These are phyloP conservation scores for Zizania latifolia DNA, from an alignment of 176 grass and related monocot species.

Conservation along the genomic window DNA sequence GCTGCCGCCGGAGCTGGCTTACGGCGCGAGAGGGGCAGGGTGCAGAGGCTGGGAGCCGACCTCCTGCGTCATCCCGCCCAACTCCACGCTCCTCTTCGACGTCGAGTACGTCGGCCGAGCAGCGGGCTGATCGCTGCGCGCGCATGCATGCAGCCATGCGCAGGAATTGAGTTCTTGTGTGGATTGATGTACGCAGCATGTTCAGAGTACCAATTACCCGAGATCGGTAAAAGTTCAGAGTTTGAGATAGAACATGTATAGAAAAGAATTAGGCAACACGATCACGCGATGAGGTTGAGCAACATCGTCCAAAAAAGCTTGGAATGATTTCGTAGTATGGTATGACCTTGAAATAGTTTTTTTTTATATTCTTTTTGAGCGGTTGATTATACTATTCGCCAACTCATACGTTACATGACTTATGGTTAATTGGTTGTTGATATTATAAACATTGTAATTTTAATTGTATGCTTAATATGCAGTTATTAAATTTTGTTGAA, in stretches of 20 bases:
- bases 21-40: constrained; percentile 72
- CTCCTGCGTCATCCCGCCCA: constrained; percentile 79
- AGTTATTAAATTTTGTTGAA: too few relatives aligned
- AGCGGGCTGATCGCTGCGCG: neutral
- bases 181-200: neutral
- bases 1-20: constrained; percentile 73
- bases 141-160: neutral
- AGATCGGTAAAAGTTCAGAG: neutral
- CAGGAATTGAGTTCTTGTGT: neutral
- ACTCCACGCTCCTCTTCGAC: constrained; percentile 91
- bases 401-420: too few relatives aligned
- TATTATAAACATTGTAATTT: too few relatives aligned
- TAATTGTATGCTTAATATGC: too few relatives aligned
- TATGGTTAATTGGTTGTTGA: too few relatives aligned
- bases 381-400: too few relatives aligned
- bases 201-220: neutral
- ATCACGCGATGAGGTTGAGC: too few relatives aligned
- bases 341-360: too few relatives aligned
- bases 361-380: too few relatives aligned
- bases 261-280: too few relatives aligned
- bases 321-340: neutral
- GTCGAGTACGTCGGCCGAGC: constrained; percentile 76
- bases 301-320: neutral
- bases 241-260: neutral
- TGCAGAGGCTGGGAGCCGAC: constrained; percentile 72